Evolutionary conservation across 2,329 filamentous ascomycete species (phyloP), one percentile per base, ranked within the genome.

Genomic region (Zalaria sp.): DNA sequence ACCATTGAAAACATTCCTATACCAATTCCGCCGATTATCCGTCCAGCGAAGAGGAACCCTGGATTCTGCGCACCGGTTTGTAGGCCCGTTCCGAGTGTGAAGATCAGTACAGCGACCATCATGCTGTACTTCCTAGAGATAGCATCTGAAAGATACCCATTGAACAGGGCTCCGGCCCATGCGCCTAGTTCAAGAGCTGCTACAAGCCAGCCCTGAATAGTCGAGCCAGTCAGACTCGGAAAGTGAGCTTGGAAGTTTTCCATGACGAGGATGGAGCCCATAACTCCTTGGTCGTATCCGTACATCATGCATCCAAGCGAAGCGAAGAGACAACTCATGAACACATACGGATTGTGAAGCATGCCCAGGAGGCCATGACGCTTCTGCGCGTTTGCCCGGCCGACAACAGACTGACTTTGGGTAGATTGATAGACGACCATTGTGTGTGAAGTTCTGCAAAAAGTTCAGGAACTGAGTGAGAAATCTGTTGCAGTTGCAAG

Each of bases 141-240:
- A 3, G 70, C 65, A 54, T 86, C 82, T n/a, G 81, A 81, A n/a
- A 86, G 57, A 51, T 81, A 80, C 1, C 81, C 79, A 2, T 75
- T 81, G 31, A 81, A 66, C 3, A 87, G 59, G 0, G 79, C 75
- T 29, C 83, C 83, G n/a, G 84, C 55, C 81, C 81, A 86, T 36
- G 81, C 82, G 41, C 81, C 81, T 1, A 86, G 71, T 54, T 86
- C 80, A 25, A 86, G 72, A 47, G 84, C 83, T 2, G 39, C 29
- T 4, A 35, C 32, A 5, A 69, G 56, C 66, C 65, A 68, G 28
- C 66, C 67, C 44, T 67, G 62, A 43, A 64, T 61, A 3, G 61
- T 65, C 6, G 47, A 18, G 5, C n/a, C 39, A 7, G 32, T 37
- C 27, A 56, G 7, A n/a, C 7, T 32, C 7, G 29, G 29, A 32